Evolutionary conservation across 768 basidiomycete genomes (phyloP).

Genomic region (Boletus subparvulus): DNA sequence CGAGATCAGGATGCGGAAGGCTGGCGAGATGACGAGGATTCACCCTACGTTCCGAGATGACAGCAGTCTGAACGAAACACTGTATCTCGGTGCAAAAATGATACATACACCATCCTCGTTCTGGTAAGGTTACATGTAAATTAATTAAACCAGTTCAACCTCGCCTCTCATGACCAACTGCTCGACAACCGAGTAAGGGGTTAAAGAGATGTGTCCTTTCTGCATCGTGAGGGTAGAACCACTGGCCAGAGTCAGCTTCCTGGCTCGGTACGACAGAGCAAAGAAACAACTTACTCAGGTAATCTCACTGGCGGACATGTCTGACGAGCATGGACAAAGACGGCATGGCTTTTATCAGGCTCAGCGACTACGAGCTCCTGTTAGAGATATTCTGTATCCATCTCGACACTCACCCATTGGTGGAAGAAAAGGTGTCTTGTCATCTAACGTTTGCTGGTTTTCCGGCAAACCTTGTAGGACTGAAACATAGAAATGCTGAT

Average conservation of each 20-base stretch:
- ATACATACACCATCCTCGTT: slow-evolving; percentile 11
- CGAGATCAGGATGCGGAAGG: slow-evolving; percentile 42
- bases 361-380: slow-evolving; percentile 56
- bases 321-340: slow-evolving; percentile 77
- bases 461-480: slow-evolving; percentile 83
- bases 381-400: not conserved
- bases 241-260: slow-evolving; percentile 36
- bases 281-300: slow-evolving; percentile 57
- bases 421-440: slow-evolving; percentile 65
- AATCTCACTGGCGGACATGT: slow-evolving; percentile 64
- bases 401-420: slow-evolving; percentile 60
- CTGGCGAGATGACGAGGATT: slow-evolving; percentile 43
- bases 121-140: slow-evolving; percentile 18
- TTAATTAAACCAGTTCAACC: slow-evolving; percentile 67
- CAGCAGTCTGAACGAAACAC: not conserved
- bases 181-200: slow-evolving; percentile 75
- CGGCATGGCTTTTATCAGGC: slow-evolving; percentile 73
- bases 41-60: slow-evolving; percentile 43
- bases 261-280: not conserved
- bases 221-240: slow-evolving; percentile 72
- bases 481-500: slow-evolving; percentile 74
- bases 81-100: slow-evolving; percentile 8
- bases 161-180: slow-evolving; percentile 69
- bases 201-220: slow-evolving; percentile 78
- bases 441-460: slow-evolving; percentile 73